A percentile compares a stretch with the other conserved stretches of the same genome.
phyloP scores from a whole-genome alignment of 177 flowering plant species.

The Telopea speciosissima region DNA sequence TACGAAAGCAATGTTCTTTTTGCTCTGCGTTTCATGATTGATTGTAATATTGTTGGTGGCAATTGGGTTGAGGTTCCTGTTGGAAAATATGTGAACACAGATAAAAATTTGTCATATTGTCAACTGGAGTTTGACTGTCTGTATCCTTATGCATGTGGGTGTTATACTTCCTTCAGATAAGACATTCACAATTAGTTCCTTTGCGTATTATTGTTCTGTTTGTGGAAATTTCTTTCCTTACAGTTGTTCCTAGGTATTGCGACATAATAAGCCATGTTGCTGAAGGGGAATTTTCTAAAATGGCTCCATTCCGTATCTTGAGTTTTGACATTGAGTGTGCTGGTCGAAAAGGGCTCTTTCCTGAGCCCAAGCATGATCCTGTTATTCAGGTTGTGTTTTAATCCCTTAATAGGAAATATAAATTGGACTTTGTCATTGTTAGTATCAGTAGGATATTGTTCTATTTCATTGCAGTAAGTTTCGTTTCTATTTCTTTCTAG shows the following conservation, averaged over 20 bases:
- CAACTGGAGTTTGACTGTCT: slow-evolving; percentile 91
- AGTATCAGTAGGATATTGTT: not conserved
- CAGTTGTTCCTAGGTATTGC: slow-evolving; percentile 43
- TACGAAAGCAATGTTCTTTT: slow-evolving; percentile 96
- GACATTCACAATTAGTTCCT: not conserved
- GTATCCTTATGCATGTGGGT: slow-evolving; percentile 54
- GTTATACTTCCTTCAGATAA: not conserved
- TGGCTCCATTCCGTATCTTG: slow-evolving; percentile 96
- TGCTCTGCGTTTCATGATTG: slow-evolving; percentile 98
- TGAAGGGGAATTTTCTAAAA: slow-evolving; percentile 87
- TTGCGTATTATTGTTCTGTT: not conserved
- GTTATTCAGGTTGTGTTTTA: slow-evolving; percentile 75
- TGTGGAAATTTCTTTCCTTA: slow-evolving; percentile 26
- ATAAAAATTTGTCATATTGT: slow-evolving; percentile 53
- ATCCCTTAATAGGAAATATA: not conserved
- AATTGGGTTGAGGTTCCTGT: slow-evolving; percentile 91
- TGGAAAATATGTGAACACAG: slow-evolving; percentile 61
- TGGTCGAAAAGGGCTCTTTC: slow-evolving; percentile 97
- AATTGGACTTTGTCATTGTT: not conserved
- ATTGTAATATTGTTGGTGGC: slow-evolving; percentile 89
- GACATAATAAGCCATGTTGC: slow-evolving; percentile 80
- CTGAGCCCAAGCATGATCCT: slow-evolving; percentile 94
- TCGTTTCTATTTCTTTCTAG: slow-evolving; percentile 27
- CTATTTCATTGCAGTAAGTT: not conserved
- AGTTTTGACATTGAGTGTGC: slow-evolving; percentile 99